Percentiles rank a stretch among this genome's conserved stretches.
Evolutionary conservation across 768 basidiomycete species (phyloP).

Genomic region (Kwoniella pini): DNA sequence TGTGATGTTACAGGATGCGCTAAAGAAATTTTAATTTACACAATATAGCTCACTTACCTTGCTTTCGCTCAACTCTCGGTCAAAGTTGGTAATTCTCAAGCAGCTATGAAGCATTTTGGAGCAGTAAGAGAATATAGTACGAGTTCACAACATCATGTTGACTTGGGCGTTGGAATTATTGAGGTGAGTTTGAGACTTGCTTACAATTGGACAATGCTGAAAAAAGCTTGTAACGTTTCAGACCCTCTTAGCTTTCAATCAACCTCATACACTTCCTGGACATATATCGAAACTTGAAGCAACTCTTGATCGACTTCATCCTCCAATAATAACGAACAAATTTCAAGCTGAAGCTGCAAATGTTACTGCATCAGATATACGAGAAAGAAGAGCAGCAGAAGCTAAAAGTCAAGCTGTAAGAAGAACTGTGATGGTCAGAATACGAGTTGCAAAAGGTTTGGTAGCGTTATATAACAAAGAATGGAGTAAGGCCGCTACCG

Average conservation of each 20-base stretch:
- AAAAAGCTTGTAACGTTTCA: no score
- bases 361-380: constrained; percentile 45
- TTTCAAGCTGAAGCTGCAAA: constrained; percentile 37
- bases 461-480: constrained; percentile 69
- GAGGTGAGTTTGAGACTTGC: no score
- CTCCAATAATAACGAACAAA: constrained; percentile 18
- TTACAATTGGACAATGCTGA: no score
- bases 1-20: no score
- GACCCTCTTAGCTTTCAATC: constrained; percentile 25
- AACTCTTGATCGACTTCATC: constrained; percentile 66
- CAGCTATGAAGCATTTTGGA: constrained; percentile 78
- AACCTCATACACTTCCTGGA: constrained; percentile 61
- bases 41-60: constrained; percentile 55
- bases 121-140: constrained; percentile 91
- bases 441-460: constrained; percentile 78
- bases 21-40: no score
- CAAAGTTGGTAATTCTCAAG: constrained; percentile 68
- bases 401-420: constrained; percentile 63
- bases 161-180: constrained; percentile 67
- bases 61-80: constrained; percentile 82
- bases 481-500: constrained; percentile 77
- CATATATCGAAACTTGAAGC: constrained; percentile 96
- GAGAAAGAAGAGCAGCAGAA: constrained; percentile 49
- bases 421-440: constrained; percentile 71
- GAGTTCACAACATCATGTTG: constrained; percentile 85